phyloP scores from a whole-genome alignment of 1,284 basidiomycete species.

The Naganishia sp. region DNA sequence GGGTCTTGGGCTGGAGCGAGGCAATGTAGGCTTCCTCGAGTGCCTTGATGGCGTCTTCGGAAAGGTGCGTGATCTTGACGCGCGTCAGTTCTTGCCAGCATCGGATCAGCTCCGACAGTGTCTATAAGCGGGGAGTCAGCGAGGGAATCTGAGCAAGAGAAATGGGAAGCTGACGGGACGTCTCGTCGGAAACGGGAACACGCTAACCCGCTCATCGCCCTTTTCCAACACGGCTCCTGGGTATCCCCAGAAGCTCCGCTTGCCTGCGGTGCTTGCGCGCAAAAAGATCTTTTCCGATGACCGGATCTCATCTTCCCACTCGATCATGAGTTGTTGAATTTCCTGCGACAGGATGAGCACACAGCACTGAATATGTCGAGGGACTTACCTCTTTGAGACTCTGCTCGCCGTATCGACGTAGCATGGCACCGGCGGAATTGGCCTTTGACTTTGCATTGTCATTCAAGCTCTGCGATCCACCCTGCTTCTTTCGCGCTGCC shows the following conservation, averaged over 20 bases:
- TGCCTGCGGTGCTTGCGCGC: conserved; percentile 79
- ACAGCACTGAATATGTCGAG: conserved; percentile 33
- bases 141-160: not conserved
- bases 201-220: conserved; percentile 74
- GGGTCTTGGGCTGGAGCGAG: conserved; percentile 71
- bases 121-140: conserved; percentile 57
- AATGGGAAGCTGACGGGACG: conserved; percentile 67
- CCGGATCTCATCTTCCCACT: conserved; percentile 81
- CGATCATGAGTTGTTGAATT: conserved; percentile 73
- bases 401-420: conserved; percentile 93
- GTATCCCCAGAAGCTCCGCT: conserved; percentile 84
- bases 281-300: conserved; percentile 85
- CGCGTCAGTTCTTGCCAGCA: conserved; percentile 85
- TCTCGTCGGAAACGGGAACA: conserved; percentile 90
- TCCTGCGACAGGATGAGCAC: conserved; percentile 61
- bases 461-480: conserved; percentile 88
- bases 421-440: conserved; percentile 89
- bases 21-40: conserved; percentile 86
- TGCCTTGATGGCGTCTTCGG: conserved; percentile 76
- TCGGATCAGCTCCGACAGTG: conserved; percentile 83
- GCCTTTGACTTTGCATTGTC: conserved; percentile 92
- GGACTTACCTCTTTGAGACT: conserved; percentile 77
- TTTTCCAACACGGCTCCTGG: conserved; percentile 67
- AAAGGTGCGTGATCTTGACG: conserved; percentile 81
- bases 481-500: conserved; percentile 91